Evolutionary conservation across 495 filamentous ascomycete genomes (phyloP).

Genomic region (Xylaria cubensis): DNA sequence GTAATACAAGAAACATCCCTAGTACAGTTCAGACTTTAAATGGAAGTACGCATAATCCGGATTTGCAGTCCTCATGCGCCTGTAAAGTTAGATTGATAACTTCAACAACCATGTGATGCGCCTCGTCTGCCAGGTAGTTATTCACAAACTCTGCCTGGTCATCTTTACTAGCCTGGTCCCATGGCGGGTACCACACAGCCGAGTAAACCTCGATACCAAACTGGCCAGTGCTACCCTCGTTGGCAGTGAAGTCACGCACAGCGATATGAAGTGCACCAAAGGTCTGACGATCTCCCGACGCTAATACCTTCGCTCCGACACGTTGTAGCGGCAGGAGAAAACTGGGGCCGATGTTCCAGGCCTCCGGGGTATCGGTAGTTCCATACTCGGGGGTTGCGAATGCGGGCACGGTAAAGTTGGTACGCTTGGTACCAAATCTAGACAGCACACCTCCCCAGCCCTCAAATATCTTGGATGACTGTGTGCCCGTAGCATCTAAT

Average conservation of each 20-base stretch:
- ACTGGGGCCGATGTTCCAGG: conserved; percentile 26
- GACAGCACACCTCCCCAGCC: conserved; percentile 41
- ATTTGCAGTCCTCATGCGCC: conserved; percentile 33
- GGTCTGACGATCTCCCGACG: conserved; percentile 25
- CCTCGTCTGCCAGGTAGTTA: conserved; percentile 33
- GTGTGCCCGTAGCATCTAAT: conserved; percentile 7
- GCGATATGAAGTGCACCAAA: conserved; percentile 39
- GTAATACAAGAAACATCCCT: not conserved
- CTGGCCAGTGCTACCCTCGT: conserved; percentile 29
- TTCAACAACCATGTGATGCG: conserved; percentile 40
- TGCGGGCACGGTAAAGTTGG: conserved; percentile 41
- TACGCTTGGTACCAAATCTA: conserved; percentile 25
- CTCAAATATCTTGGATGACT: conserved; percentile 38
- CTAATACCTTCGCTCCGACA: conserved; percentile 38
- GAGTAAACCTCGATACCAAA: conserved; percentile 39
- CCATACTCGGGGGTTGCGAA: conserved; percentile 31
- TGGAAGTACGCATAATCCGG: conserved; percentile 20
- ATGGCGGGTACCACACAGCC: conserved; percentile 38
- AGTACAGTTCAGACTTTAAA: not conserved
- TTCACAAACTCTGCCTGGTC: conserved; percentile 31
- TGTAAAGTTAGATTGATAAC: conserved; percentile 40
- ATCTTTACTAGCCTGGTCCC: conserved; percentile 23
- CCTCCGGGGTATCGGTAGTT: conserved; percentile 28
- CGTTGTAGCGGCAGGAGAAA: conserved; percentile 33
- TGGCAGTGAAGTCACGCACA: conserved; percentile 32